phyloP scores from a whole-genome alignment of 129 eudicot species.

The Dittrichia graveolens region DNA sequence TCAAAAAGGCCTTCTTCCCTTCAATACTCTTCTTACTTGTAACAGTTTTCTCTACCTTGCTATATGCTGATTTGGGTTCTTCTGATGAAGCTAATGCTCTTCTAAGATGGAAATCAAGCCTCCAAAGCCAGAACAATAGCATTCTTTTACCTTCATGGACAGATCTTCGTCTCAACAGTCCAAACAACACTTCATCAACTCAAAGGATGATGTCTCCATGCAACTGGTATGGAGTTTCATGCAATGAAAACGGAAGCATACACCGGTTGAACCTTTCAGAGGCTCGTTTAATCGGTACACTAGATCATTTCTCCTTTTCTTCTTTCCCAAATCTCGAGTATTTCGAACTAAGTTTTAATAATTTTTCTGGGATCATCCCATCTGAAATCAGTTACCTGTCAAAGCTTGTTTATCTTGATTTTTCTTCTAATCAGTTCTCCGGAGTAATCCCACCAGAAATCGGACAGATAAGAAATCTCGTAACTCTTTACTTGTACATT shows the following conservation, averaged over 20 bases:
- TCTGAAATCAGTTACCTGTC: conserved; percentile 18
- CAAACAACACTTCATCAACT: too few species aligned
- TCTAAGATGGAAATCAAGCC: conserved; percentile 35
- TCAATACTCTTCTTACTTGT: neutral
- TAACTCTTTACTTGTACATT: neutral
- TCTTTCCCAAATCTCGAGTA: conserved; percentile 28
- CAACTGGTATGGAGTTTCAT: conserved; percentile 42
- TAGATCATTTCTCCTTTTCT: conserved; percentile 27
- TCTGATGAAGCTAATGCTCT: conserved; percentile 25
- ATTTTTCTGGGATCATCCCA: conserved; percentile 28
- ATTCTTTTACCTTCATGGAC: conserved; percentile 28
- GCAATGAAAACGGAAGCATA: conserved; percentile 27
- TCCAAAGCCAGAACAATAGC: conserved; percentile 2
- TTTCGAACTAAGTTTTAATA: conserved; percentile 29
- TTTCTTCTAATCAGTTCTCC: conserved; percentile 20
- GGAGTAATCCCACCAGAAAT: conserved; percentile 42
- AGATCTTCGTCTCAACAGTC: neutral
- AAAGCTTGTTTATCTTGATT: conserved; percentile 28
- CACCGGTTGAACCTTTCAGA: conserved; percentile 11
- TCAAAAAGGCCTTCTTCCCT: neutral
- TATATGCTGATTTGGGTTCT: neutral
- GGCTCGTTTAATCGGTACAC: conserved; percentile 25
- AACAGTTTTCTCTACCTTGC: neutral
- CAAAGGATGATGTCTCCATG: conserved; percentile 22
- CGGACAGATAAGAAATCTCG: conserved; percentile 28